A percentile compares a stretch with the other conserved stretches of the same genome.
These are phyloP conservation scores for Cercospora nicotianae DNA, from an alignment of 2,329 filamentous ascomycete genomes.

Conservation along the genomic window DNA sequence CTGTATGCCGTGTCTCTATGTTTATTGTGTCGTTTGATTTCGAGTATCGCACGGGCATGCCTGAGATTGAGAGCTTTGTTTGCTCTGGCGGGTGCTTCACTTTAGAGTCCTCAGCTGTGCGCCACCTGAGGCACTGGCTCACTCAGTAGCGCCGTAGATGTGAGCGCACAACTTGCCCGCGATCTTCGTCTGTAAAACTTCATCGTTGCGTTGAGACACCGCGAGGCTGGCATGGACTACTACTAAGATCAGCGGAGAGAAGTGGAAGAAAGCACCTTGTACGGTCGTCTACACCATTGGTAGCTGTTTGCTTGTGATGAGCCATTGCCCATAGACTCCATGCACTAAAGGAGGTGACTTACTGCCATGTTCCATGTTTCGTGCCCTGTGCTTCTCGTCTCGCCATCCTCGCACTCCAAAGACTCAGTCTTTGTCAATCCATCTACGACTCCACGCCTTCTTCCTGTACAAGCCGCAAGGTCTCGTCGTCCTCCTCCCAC, in stretches of 20 bases:
- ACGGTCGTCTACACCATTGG: neutral
- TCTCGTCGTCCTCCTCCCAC: slow-evolving; percentile 29
- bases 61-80: neutral
- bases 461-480: slow-evolving; percentile 18
- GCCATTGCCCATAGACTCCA: neutral
- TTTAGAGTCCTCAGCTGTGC: neutral
- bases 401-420: neutral
- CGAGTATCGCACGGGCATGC: neutral
- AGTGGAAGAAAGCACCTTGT: neutral
- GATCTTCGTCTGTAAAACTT: neutral
- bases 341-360: neutral
- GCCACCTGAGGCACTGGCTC: neutral
- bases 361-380: neutral
- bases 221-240: neutral
- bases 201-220: neutral
- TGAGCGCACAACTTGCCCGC: neutral
- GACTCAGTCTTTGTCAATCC: neutral
- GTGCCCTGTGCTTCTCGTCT: neutral
- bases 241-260: neutral
- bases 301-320: neutral
- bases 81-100: neutral
- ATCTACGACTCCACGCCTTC: neutral
- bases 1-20: neutral
- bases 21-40: neutral
- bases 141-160: neutral